Base-by-base conservation (phyloP, 2,329 filamentous ascomycete species). In the Neopestalotiopsis rosae region DNA sequence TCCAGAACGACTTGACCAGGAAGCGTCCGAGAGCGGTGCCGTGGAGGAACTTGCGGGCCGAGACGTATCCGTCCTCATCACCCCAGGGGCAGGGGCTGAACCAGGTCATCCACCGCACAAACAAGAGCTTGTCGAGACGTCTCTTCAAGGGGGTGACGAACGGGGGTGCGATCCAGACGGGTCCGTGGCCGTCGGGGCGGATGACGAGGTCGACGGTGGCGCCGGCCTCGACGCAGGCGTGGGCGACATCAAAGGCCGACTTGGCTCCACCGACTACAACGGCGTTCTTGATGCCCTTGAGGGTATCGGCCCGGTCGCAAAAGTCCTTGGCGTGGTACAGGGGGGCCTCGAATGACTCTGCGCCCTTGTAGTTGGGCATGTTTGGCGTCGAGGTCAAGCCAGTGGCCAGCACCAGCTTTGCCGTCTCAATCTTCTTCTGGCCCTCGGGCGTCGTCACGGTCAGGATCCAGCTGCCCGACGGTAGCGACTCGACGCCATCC, bases 211-310 rank as follows among this genome's bases (percentile, higher is more conserved):
- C 82, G 13, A 89, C 87, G 63, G 82, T 77, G 62, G 84, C 81
- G 12, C 86, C 87, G 1, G 82, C 76, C 0, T 82, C 80, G 5
- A 85, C 87, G 66, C 84, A 86, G 2, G 85, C 82, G 73, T 89
- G 90, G 0, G 87, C 87, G 3, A 86, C 85, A 74, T 91, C 90
- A 81, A 84, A 90, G 3, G 87, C 88, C 0, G 87, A 89, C 74
- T 91, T 91, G 28, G 83, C 83, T 1, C 83, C 87, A 10, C 89
- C 90, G 1, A 91, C 78, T 2, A 92, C 82, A 0, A 85, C 81
- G 6, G 83, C 80, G 4, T 76, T 78, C 57, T 80, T 68, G 75
- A 80, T 30, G 73, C 75, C 40, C 79, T 76, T 56, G 79, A 78
- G 61, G 58, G 76, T 61, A 69, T 80, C 65, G 40, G 71, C 61